These are phyloP conservation scores for Aureobasidium uvarum DNA, from an alignment of 2,329 filamentous ascomycete genomes.

Conservation along the genomic window DNA sequence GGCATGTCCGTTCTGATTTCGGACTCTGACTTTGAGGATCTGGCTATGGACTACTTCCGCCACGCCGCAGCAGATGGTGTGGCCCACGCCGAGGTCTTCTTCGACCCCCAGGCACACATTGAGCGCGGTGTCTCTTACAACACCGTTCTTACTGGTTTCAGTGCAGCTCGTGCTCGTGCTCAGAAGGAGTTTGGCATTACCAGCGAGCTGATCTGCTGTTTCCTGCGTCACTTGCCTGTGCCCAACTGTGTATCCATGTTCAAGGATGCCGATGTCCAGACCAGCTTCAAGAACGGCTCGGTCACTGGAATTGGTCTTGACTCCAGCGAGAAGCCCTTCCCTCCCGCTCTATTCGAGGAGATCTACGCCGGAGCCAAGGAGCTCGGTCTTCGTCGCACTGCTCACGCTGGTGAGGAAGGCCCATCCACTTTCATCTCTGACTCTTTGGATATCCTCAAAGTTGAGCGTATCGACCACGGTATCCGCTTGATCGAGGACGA, in stretches of 20 bases:
- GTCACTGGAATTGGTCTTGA: slow-evolving; percentile 66
- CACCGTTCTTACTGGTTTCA: slow-evolving; percentile 64
- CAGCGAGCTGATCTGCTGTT: slow-evolving; percentile 67
- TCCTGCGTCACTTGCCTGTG: slow-evolving; percentile 67
- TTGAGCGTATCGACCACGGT: slow-evolving; percentile 72
- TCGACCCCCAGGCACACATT: slow-evolving; percentile 75
- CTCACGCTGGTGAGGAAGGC: slow-evolving; percentile 75
- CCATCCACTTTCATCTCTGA: slow-evolving; percentile 63
- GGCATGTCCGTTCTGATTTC: slow-evolving; percentile 68
- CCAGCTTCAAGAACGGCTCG: slow-evolving; percentile 50
- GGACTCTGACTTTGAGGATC: slow-evolving; percentile 66
- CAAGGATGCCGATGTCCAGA: slow-evolving; percentile 44
- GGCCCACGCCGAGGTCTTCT: slow-evolving; percentile 73
- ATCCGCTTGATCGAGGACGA: slow-evolving; percentile 63
- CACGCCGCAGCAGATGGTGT: slow-evolving; percentile 64
- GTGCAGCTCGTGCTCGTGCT: slow-evolving; percentile 59
- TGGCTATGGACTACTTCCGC: slow-evolving; percentile 70
- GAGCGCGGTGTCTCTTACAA: slow-evolving; percentile 61
- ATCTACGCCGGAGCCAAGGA: slow-evolving; percentile 58
- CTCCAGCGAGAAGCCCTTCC: slow-evolving; percentile 53
- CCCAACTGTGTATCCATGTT: slow-evolving; percentile 54
- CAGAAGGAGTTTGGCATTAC: slow-evolving; percentile 62
- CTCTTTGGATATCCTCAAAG: slow-evolving; percentile 61
- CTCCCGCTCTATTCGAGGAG: slow-evolving; percentile 57
- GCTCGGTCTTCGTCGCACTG: slow-evolving; percentile 61